Conservation (phyloP, 208 protist species). For the Willaertia magna region DNA sequence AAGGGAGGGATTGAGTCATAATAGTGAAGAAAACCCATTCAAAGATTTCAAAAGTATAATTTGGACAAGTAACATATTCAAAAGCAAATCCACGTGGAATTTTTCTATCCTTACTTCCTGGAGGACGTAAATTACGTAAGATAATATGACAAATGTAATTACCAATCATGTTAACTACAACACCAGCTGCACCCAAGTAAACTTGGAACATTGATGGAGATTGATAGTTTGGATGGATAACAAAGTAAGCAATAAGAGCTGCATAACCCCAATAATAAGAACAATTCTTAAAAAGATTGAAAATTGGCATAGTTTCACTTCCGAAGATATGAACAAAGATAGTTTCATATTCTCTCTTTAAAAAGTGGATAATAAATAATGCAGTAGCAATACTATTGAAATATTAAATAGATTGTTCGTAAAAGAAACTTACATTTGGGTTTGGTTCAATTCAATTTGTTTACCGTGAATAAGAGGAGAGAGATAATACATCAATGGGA, state of each 20-base stretch:
- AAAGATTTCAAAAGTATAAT: constrained; percentile 85
- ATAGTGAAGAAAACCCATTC: constrained; percentile 75
- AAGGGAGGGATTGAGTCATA: constrained; percentile 57
- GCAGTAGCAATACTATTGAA: constrained; percentile 55
- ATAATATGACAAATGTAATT: constrained; percentile 75
- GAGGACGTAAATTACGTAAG: constrained; percentile 59
- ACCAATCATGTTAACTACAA: constrained; percentile 57
- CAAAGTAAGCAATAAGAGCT: constrained; percentile 64
- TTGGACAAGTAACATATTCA: constrained; percentile 73
- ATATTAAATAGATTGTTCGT: background rate
- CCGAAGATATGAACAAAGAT: constrained; percentile 85
- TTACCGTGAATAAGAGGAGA: constrained; percentile 42
- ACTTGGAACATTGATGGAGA: constrained; percentile 40
- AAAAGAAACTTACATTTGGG: background rate
- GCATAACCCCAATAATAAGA: constrained; percentile 85
- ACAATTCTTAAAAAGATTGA: constrained; percentile 86
- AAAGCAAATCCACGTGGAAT: constrained; percentile 68
- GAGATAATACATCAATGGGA: constrained; percentile 60
- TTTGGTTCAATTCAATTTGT: background rate
- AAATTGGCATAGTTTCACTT: constrained; percentile 75
- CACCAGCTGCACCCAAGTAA: constrained; percentile 28
- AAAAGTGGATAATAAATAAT: constrained; percentile 73
- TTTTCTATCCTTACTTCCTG: constrained; percentile 44
- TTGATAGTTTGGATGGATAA: constrained; percentile 67
- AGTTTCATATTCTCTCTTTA: constrained; percentile 80